A percentile compares a stretch with the other conserved stretches of the same genome.
Evolutionary conservation across 192 early-diverging fungal species (phyloP).

Genomic region (Linnemannia exigua): DNA sequence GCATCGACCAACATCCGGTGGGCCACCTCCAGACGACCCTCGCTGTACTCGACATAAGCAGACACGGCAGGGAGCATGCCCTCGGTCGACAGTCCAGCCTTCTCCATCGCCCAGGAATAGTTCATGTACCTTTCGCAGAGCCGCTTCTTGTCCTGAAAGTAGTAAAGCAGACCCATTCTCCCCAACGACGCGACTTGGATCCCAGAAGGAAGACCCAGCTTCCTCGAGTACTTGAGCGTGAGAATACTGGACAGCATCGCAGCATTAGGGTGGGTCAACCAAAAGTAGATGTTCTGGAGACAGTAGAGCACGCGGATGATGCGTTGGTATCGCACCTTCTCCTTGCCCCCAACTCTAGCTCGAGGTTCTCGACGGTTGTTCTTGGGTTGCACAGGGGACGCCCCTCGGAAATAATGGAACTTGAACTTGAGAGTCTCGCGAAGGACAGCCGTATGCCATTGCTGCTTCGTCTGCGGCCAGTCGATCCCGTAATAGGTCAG

Average conservation of each 20-base stretch:
- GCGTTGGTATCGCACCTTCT: conserved; percentile 8
- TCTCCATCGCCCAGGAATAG: conserved; percentile 26
- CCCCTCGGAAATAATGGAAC: conserved; percentile 20
- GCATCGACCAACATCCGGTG: conserved; percentile 50
- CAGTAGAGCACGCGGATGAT: conserved; percentile 34
- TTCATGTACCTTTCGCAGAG: conserved; percentile 56
- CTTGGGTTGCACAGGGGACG: neutral
- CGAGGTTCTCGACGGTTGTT: neutral
- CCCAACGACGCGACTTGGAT: conserved; percentile 58
- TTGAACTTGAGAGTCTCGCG: conserved; percentile 28
- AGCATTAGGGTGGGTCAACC: conserved; percentile 18
- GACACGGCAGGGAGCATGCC: conserved; percentile 53
- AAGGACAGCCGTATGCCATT: conserved; percentile 28
- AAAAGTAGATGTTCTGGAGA: conserved; percentile 44
- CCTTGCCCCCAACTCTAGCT: conserved; percentile 21
- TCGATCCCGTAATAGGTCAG: conserved; percentile 24
- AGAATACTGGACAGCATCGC: conserved; percentile 35
- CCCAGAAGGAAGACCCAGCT: conserved; percentile 24
- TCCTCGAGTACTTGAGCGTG: conserved; percentile 26
- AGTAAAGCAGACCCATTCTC: conserved; percentile 52
- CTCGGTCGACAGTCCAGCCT: conserved; percentile 45
- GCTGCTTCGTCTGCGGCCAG: conserved; percentile 32
- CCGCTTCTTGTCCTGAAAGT: conserved; percentile 56
- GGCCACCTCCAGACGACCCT: conserved; percentile 51
- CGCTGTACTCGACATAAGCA: conserved; percentile 58